Evolutionary conservation across 441 rosid genomes (phyloP).

Genomic region (Pelargonium myrrhifolium): DNA sequence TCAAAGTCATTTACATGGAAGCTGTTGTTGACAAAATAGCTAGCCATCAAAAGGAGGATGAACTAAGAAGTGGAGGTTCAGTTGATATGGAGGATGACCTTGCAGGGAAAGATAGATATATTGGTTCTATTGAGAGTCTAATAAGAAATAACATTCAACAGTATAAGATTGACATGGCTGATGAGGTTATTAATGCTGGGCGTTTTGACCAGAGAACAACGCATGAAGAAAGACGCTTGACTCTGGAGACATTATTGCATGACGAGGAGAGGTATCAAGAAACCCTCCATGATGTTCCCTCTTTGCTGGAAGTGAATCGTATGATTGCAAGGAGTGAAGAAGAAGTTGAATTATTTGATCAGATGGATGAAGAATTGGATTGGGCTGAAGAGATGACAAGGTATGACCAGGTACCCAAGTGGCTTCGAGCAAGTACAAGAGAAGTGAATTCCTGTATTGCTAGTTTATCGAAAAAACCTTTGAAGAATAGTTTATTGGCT

Average conservation of each 20-base stretch:
- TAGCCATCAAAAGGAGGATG: slow-evolving; percentile 96
- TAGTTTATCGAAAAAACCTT: slow-evolving; percentile 84
- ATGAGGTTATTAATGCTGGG: slow-evolving; percentile 99
- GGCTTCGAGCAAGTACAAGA: slow-evolving; percentile 86
- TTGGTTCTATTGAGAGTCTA: slow-evolving; percentile 98
- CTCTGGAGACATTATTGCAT: slow-evolving; percentile 93
- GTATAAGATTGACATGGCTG: slow-evolving; percentile 99
- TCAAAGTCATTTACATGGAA: slow-evolving; percentile 97
- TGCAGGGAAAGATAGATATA: slow-evolving; percentile 96
- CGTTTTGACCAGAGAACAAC: slow-evolving; percentile 99
- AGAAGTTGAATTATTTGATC: slow-evolving; percentile 95
- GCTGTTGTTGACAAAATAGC: slow-evolving; percentile 92
- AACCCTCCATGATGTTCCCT: slow-evolving; percentile 95
- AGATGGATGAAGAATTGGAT: slow-evolving; percentile 97
- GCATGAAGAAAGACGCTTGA: slow-evolving; percentile 97
- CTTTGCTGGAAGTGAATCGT: slow-evolving; percentile 85
- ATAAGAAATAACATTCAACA: slow-evolving; percentile 98
- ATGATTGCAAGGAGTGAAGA: slow-evolving; percentile 98
- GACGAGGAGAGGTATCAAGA: slow-evolving; percentile 99
- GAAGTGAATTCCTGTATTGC: slow-evolving; percentile 76
- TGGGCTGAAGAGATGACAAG: slow-evolving; percentile 95
- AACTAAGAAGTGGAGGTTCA: slow-evolving; percentile 73
- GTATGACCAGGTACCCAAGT: slow-evolving; percentile 85
- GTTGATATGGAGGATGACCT: slow-evolving; percentile 91
- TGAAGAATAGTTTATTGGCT: slow-evolving; percentile 53